phyloP scores from a whole-genome alignment of 345 rosid species.

The Gossypium turneri region DNA sequence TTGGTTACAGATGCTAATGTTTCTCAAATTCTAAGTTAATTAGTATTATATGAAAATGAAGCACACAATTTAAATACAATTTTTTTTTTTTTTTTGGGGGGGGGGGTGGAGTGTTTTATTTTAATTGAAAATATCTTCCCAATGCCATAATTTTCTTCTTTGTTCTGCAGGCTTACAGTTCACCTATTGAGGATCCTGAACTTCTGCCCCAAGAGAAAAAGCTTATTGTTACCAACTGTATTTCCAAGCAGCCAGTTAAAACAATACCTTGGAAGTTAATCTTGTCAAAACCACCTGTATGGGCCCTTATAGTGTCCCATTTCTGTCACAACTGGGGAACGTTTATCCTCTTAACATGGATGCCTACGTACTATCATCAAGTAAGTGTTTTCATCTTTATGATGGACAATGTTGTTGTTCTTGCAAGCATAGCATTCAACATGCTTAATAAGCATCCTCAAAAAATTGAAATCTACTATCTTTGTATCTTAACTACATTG shows the following conservation, averaged over 20 bases:
- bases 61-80: neutral
- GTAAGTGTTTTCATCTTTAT: slow-evolving; percentile 33
- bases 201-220: slow-evolving; percentile 66
- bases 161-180: slow-evolving; percentile 66
- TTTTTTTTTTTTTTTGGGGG: neutral
- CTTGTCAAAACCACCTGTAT: slow-evolving; percentile 82
- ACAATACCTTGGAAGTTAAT: slow-evolving; percentile 79
- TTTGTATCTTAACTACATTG: neutral
- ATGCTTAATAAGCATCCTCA: neutral
- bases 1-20: slow-evolving; percentile 14
- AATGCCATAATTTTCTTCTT: neutral
- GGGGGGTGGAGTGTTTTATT: neutral
- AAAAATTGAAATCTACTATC: neutral
- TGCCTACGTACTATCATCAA: slow-evolving; percentile 93
- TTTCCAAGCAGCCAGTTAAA: slow-evolving; percentile 64
- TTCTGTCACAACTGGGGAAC: slow-evolving; percentile 98
- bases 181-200: slow-evolving; percentile 73
- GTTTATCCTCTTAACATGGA: slow-evolving; percentile 92
- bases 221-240: slow-evolving; percentile 49
- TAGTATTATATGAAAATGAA: neutral
- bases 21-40: neutral
- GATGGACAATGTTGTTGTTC: neutral
- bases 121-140: neutral
- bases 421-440: neutral
- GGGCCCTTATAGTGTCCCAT: slow-evolving; percentile 80